phyloP scores from a whole-genome alignment of 129 eudicot species.

The Calendula officinalis region DNA sequence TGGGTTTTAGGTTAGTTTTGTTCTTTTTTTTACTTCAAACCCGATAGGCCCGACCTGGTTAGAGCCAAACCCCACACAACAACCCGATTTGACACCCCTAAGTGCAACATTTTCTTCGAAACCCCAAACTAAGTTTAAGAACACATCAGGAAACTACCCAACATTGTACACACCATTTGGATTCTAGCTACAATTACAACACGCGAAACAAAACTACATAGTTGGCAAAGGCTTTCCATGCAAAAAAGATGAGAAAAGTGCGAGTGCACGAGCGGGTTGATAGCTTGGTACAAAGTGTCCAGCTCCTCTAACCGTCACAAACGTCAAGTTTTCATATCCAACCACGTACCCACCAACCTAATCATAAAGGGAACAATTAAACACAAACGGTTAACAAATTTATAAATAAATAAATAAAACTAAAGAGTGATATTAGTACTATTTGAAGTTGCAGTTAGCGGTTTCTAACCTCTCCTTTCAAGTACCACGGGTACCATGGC shows the following conservation, averaged over 20 bases:
- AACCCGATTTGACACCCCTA: too few relatives aligned
- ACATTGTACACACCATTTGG: background rate
- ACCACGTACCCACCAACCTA: slow-evolving; percentile 59
- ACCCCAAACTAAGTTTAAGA: slow-evolving; percentile 1
- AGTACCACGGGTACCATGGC: slow-evolving; percentile 60
- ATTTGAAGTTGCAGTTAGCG: background rate
- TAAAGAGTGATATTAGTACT: background rate
- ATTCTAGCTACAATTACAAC: background rate
- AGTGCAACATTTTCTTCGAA: slow-evolving; percentile 10
- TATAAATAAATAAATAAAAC: background rate
- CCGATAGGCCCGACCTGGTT: too few relatives aligned
- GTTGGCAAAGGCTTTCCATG: slow-evolving; percentile 44
- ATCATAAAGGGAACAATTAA: background rate
- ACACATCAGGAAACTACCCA: slow-evolving; percentile 2
- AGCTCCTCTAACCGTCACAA: slow-evolving; percentile 52
- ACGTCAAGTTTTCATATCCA: slow-evolving; percentile 50
- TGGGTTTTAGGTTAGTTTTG: too few relatives aligned
- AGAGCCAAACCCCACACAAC: too few relatives aligned
- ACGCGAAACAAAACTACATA: background rate
- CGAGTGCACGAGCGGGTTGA: slow-evolving; percentile 50
- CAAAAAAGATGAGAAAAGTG: slow-evolving; percentile 40
- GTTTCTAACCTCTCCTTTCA: slow-evolving; percentile 45
- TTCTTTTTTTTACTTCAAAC: too few relatives aligned
- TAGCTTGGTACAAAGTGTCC: slow-evolving; percentile 67
- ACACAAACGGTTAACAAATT: background rate